Evolutionary conservation across 768 basidiomycete genomes (phyloP).

Genomic region (Trametopsis cervina): DNA sequence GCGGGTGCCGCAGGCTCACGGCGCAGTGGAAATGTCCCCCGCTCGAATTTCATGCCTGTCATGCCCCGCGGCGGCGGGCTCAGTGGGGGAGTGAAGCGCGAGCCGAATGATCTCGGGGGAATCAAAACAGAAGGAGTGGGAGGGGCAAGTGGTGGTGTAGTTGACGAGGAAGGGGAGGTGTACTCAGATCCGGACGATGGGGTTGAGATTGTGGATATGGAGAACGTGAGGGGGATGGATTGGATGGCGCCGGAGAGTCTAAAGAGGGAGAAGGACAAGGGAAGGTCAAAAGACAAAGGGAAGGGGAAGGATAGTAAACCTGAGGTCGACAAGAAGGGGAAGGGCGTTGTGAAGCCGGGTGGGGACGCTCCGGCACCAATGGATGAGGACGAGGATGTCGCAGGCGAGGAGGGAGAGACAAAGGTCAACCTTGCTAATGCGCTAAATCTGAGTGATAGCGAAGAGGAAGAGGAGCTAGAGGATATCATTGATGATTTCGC

Average conservation of each 20-base stretch:
- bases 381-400: slow-evolving; percentile 12
- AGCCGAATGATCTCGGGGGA: slow-evolving; percentile 19
- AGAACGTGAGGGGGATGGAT: slow-evolving; percentile 69
- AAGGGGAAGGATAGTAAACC: slow-evolving; percentile 40
- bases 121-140: slow-evolving; percentile 22
- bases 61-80: slow-evolving; percentile 40
- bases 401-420: slow-evolving; percentile 19
- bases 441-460: slow-evolving; percentile 66
- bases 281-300: slow-evolving; percentile 23
- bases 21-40: slow-evolving; percentile 36
- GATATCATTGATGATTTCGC: slow-evolving; percentile 70
- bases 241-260: slow-evolving; percentile 85
- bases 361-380: neutral
- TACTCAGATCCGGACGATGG: slow-evolving; percentile 88
- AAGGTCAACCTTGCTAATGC: slow-evolving; percentile 49
- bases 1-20: slow-evolving; percentile 50
- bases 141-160: slow-evolving; percentile 1
- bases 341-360: slow-evolving; percentile 26
- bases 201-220: slow-evolving; percentile 83
- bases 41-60: slow-evolving; percentile 49
- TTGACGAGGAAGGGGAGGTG: slow-evolving; percentile 50
- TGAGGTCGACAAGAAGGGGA: slow-evolving; percentile 22
- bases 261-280: slow-evolving; percentile 32
- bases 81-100: slow-evolving; percentile 35
- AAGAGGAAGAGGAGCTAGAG: slow-evolving; percentile 75